phyloP scores from a whole-genome alignment of 1,139 yeast genomes.

The Meyerozyma carpophila region DNA sequence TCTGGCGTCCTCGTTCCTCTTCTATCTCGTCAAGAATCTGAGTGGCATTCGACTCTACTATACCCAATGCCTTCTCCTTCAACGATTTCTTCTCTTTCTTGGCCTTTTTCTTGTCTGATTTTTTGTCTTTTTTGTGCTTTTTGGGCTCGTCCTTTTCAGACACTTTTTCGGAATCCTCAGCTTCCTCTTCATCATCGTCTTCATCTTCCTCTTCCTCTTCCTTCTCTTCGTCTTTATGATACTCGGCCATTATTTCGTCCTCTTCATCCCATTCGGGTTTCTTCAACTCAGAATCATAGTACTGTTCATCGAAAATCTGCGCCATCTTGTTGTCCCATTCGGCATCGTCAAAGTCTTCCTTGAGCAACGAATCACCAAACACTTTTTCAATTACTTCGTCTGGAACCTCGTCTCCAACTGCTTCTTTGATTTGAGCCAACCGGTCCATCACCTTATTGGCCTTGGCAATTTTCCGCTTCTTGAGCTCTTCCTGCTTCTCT shows the following conservation, averaged over 20 bases:
- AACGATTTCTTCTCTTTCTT: slow-evolving; percentile 61
- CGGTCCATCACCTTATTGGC: slow-evolving; percentile 75
- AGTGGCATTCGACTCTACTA: slow-evolving; percentile 46
- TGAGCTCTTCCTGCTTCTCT: slow-evolving; percentile 56
- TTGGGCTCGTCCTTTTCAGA: slow-evolving; percentile 17
- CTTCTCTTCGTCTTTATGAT: slow-evolving; percentile 10
- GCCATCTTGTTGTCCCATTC: slow-evolving; percentile 92
- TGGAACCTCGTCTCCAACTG: slow-evolving; percentile 72
- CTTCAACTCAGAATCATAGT: slow-evolving; percentile 51
- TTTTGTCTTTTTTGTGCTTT: slow-evolving; percentile 44
- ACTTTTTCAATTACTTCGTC: slow-evolving; percentile 59
- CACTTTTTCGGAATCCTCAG: slow-evolving; percentile 29
- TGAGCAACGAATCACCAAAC: slow-evolving; percentile 68
- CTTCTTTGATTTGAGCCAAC: slow-evolving; percentile 69
- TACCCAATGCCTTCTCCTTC: slow-evolving; percentile 63
- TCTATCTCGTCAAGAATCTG: slow-evolving; percentile 57
- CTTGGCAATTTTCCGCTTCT: slow-evolving; percentile 70
- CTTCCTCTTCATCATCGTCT: slow-evolving; percentile 12
- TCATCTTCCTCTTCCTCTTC: slow-evolving; percentile 16
- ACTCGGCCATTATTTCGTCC: slow-evolving; percentile 23
- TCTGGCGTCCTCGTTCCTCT: slow-evolving; percentile 54
- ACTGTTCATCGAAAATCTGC: slow-evolving; percentile 79
- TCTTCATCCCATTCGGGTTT: slow-evolving; percentile 36
- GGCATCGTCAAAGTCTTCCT: slow-evolving; percentile 84
- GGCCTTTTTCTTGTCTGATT: slow-evolving; percentile 51